A percentile compares a stretch with the other conserved stretches of the same genome.
phyloP scores from a whole-genome alignment of 2,329 filamentous ascomycete genomes.

The Beauveria asiatica region DNA sequence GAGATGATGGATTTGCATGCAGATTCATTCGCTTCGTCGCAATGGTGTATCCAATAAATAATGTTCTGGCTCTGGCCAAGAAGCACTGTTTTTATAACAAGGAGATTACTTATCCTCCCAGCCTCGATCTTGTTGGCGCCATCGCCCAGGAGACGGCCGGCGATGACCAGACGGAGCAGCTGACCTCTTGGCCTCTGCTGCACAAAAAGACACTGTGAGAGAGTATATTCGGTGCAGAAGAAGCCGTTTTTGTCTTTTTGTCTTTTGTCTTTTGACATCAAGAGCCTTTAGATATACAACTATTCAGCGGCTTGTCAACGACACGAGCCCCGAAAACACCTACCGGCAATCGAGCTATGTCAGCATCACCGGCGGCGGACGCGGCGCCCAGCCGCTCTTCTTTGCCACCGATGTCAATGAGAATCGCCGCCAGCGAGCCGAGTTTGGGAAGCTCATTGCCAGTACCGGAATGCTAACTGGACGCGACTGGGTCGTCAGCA shows the following conservation, averaged over 20 bases:
- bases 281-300: slow-evolving; percentile 22
- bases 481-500: slow-evolving; percentile 31
- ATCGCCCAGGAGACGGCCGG: slow-evolving; percentile 8
- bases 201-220: slow-evolving; percentile 19
- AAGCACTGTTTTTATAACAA: slow-evolving; percentile 28
- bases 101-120: slow-evolving; percentile 23
- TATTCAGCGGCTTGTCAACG: slow-evolving; percentile 27
- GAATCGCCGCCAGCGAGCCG: slow-evolving; percentile 31
- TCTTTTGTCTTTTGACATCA: neutral
- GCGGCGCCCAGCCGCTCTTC: slow-evolving; percentile 24
- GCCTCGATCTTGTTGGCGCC: neutral
- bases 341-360: slow-evolving; percentile 31
- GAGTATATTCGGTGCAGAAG: neutral
- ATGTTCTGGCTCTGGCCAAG: slow-evolving; percentile 26
- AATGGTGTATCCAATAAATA: slow-evolving; percentile 18
- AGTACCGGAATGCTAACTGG: slow-evolving; percentile 22
- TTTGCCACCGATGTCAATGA: slow-evolving; percentile 32
- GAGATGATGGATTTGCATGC: too few species aligned
- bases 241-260: too few species aligned
- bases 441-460: slow-evolving; percentile 24
- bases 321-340: slow-evolving; percentile 24
- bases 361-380: slow-evolving; percentile 33
- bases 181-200: slow-evolving; percentile 15
- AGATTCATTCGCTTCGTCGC: neutral
- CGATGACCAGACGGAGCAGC: neutral